Percentiles rank a stretch among this genome's conserved stretches.
Evolutionary conservation across 768 basidiomycete genomes (phyloP).

Genomic region (Arthromyces matolae): DNA sequence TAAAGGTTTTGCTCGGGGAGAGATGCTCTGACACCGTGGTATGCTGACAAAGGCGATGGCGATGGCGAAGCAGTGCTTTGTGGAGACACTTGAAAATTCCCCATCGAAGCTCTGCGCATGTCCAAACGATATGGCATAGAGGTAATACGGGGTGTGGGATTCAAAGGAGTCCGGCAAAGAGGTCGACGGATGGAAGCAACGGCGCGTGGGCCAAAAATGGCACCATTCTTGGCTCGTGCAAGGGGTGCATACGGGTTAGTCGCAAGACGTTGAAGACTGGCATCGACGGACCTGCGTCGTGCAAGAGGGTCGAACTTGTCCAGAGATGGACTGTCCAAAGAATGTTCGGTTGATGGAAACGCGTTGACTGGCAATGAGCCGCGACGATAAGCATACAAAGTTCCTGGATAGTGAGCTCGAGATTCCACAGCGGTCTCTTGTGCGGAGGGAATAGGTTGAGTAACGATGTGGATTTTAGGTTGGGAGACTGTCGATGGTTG

Average conservation of each 20-base stretch:
- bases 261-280: conserved; percentile 47
- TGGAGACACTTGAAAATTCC: conserved; percentile 33
- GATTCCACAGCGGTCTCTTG: conserved; percentile 37
- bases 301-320: conserved; percentile 41
- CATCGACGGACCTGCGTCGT: conserved; percentile 43
- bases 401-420: conserved; percentile 10
- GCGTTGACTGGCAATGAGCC: conserved; percentile 53
- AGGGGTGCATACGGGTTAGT: conserved; percentile 46
- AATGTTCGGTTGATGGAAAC: conserved; percentile 29
- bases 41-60: conserved; percentile 41
- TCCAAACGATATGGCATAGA: conserved; percentile 35
- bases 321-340: conserved; percentile 33
- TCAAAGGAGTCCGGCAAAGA: conserved; percentile 28
- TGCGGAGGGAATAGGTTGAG: conserved; percentile 22
- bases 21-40: conserved; percentile 40
- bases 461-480: conserved; percentile 38
- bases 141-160: conserved; percentile 23
- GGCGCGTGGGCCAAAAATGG: conserved; percentile 36
- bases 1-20: conserved; percentile 50
- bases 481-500: conserved; percentile 21
- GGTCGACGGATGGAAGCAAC: conserved; percentile 31
- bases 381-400: conserved; percentile 39
- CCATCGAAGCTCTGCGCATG: conserved; percentile 40
- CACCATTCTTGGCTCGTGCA: conserved; percentile 51
- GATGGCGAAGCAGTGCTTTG: conserved; percentile 35